Evolutionary conservation across 2,329 filamentous ascomycete genomes (phyloP), one percentile per base, ranked within the genome.

Genomic region (Neofusicoccum laricinum): DNA sequence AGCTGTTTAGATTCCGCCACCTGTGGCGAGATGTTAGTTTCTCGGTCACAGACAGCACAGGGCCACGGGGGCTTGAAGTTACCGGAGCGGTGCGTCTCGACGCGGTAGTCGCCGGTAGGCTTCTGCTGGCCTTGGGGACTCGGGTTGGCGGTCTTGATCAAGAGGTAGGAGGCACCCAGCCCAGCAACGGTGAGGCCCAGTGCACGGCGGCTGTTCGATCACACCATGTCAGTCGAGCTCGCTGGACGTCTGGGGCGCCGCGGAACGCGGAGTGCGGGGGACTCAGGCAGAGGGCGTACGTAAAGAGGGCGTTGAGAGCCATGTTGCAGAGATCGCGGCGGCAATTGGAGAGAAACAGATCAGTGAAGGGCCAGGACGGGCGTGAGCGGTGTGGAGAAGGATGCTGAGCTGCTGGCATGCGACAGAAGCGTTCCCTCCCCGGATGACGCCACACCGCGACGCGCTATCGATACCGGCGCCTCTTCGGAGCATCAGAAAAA

Each of bases 91-190:
- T 49, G 46, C 21, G 61, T 51, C n/a, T 63, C 49, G 3, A 63
- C 61, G n/a, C 49, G 46, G 61, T 50, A 63, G 48, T 63, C 61
- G n/a, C 61, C 61, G 2, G 38, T 30, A 34, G 55, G 55, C 34
- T 32, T 63, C 45, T 75, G 69, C 40, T 70, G 68, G 65, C 71
- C 70, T 64, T 72, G 73, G n/a, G 67, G 67, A 8, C 71, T 68
- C 17, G 75, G 43, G 2, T 70, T 64, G 46, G 67, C 71, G 21
- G 74, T 72, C 63, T 74, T 77, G 25, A 76, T 32, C 38, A 73
- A 67, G 50, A 75, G 63, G 61, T 74, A 76, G 6, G 73, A 71
- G 50, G 73, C 71, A 21, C 72, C 71, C 15, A 78, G 67, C 6
- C 74, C 72, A 17, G 73, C 32, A 10, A 74, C 48, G 34, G 74